Evolutionary conservation across 441 rosid genomes (phyloP).

Genomic region (Populus trichocarpa): DNA sequence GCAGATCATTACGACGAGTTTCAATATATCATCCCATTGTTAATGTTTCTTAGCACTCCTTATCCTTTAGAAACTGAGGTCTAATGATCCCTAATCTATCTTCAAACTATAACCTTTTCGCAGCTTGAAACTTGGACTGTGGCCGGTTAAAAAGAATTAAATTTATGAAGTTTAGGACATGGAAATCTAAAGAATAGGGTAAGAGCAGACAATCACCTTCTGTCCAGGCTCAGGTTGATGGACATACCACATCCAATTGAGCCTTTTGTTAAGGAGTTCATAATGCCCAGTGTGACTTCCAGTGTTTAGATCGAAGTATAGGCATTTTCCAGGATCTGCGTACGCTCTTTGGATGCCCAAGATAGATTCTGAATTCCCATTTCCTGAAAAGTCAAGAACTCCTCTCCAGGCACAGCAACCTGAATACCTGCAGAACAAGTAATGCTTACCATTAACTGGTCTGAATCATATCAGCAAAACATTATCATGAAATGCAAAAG

Average conservation of each 20-base stretch:
- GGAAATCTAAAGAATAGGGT: background rate
- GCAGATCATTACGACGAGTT: background rate
- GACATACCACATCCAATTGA: constrained; percentile 78
- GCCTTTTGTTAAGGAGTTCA: constrained; percentile 52
- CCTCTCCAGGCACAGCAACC: constrained; percentile 91
- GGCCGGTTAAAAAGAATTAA: background rate
- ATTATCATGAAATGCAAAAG: background rate
- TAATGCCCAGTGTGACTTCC: constrained; percentile 53
- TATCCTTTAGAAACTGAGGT: background rate
- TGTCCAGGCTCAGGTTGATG: constrained; percentile 64
- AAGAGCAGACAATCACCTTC: constrained; percentile 36
- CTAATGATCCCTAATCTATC: background rate
- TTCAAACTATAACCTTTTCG: background rate
- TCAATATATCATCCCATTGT: background rate
- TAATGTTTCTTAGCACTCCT: background rate
- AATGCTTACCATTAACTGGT: background rate
- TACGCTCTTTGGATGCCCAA: constrained; percentile 40
- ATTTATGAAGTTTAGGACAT: background rate
- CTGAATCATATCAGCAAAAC: background rate
- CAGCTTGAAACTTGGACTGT: background rate
- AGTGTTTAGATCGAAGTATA: constrained; percentile 48
- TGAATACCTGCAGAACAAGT: constrained; percentile 45
- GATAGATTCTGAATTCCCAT: constrained; percentile 50
- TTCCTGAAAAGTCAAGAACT: constrained; percentile 54
- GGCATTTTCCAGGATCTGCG: constrained; percentile 65